Percentiles rank a stretch among this genome's conserved stretches.
Evolutionary conservation across 2,329 filamentous ascomycete genomes (phyloP).

Genomic region (Trichoderma sp.): DNA sequence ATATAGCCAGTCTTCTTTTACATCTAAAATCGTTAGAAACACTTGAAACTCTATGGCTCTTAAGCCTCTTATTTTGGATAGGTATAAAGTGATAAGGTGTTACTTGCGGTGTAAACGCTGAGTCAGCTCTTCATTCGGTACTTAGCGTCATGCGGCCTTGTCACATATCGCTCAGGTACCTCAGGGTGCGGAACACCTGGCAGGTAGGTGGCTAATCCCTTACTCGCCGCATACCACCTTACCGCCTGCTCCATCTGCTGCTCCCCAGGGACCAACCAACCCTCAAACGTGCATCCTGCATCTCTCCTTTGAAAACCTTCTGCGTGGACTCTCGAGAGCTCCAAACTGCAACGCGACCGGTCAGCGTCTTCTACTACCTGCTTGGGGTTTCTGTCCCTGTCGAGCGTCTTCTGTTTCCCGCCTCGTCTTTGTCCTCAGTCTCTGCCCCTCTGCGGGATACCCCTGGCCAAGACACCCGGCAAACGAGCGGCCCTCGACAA

Average conservation of each 20-base stretch:
- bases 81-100: no score
- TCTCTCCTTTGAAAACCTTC: conserved; percentile 9
- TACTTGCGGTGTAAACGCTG: no score
- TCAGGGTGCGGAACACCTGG: no score
- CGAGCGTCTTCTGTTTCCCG: neutral
- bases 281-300: conserved; percentile 13
- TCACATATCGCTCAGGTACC: no score
- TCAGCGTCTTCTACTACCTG: conserved; percentile 9
- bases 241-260: neutral
- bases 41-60: no score
- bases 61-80: no score
- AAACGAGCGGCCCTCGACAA: neutral
- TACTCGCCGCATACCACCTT: neutral
- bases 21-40: no score
- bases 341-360: conserved; percentile 3
- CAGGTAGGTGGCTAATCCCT: neutral
- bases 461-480: conserved; percentile 16
- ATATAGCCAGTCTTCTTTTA: no score
- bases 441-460: neutral
- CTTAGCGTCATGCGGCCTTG: no score
- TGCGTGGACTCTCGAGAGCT: conserved; percentile 8
- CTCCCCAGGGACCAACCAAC: neutral
- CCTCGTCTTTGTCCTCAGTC: neutral
- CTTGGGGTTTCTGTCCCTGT: neutral
- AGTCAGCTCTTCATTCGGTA: no score